Percentiles rank a stretch among this genome's conserved stretches.
These are phyloP conservation scores for Dictyostelium firmibasis DNA, from an alignment of 78 protist species.

Conservation along the genomic window DNA sequence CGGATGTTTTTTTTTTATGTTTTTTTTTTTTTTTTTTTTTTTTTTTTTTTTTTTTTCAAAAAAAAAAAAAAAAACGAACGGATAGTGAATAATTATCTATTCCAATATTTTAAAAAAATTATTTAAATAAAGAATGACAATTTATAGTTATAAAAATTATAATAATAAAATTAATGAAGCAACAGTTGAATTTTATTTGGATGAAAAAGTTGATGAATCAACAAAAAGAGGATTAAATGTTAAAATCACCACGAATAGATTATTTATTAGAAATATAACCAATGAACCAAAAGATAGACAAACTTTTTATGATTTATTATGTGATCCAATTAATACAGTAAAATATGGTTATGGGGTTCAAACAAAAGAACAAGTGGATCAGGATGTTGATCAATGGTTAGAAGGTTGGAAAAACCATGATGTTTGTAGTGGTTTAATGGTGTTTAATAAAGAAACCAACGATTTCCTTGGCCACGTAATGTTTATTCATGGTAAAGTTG, in stretches of 20 bases:
- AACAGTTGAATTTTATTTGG: background rate
- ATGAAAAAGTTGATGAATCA: background rate
- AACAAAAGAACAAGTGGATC: background rate
- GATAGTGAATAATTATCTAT: too few relatives aligned
- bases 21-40: background rate
- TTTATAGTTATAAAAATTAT: background rate
- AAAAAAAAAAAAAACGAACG: background rate
- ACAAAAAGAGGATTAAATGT: background rate
- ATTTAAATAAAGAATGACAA: background rate
- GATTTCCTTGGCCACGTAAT: background rate
- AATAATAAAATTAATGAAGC: background rate
- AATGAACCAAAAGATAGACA: background rate
- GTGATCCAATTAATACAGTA: background rate
- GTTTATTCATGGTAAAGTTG: slow-evolving; percentile 6
- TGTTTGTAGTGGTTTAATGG: background rate
- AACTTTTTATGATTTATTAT: background rate
- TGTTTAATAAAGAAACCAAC: background rate
- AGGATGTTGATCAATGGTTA: background rate
- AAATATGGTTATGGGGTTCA: background rate
- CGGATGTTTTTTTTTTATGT: too few relatives aligned
- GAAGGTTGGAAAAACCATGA: background rate
- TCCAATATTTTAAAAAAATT: too few relatives aligned
- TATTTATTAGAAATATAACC: background rate
- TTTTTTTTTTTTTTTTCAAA: background rate
- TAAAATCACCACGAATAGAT: background rate